These are phyloP conservation scores for Tubosaeta brunneosetosa DNA, from an alignment of 768 basidiomycete genomes.

Conservation along the genomic window DNA sequence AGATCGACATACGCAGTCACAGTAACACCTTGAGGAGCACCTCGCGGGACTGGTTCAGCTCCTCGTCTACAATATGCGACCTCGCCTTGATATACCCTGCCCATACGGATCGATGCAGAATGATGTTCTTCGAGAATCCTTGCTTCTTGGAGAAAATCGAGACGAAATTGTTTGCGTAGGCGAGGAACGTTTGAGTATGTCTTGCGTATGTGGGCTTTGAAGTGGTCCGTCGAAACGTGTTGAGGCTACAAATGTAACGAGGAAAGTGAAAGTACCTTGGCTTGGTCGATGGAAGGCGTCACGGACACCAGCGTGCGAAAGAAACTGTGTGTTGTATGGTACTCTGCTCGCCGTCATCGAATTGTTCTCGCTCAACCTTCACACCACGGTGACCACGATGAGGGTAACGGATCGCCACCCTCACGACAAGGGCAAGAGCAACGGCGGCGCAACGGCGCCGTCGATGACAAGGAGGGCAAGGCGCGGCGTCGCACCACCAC, in stretches of 20 bases:
- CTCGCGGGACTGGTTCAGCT: conserved; percentile 72
- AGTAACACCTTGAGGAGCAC: conserved; percentile 43
- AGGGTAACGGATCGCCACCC: too few relatives aligned
- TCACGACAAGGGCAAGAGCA: too few relatives aligned
- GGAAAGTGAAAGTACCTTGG: conserved; percentile 59
- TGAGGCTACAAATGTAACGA: conserved; percentile 1
- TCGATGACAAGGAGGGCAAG: too few relatives aligned
- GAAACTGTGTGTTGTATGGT: too few relatives aligned
- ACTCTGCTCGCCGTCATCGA: too few relatives aligned
- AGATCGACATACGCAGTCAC: conserved; percentile 61
- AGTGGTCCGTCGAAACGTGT: conserved; percentile 82
- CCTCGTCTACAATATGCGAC: conserved; percentile 79
- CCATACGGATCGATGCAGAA: conserved; percentile 87
- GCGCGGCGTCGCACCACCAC: too few relatives aligned
- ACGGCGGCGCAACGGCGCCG: too few relatives aligned
- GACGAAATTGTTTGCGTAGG: conserved; percentile 98
- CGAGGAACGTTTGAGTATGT: conserved; percentile 87
- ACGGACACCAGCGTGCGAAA: too few relatives aligned
- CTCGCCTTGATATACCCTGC: conserved; percentile 98
- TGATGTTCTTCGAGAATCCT: conserved; percentile 97
- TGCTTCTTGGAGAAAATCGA: conserved; percentile 99
- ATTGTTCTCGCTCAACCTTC: too few relatives aligned
- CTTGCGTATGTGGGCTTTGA: conserved; percentile 86
- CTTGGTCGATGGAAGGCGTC: conserved; percentile 92
- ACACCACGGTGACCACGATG: too few relatives aligned